A percentile compares a stretch with the other conserved stretches of the same genome.
phyloP scores from a whole-genome alignment of 371 early-diverging fungal genomes.

The Mucor piriformis region DNA sequence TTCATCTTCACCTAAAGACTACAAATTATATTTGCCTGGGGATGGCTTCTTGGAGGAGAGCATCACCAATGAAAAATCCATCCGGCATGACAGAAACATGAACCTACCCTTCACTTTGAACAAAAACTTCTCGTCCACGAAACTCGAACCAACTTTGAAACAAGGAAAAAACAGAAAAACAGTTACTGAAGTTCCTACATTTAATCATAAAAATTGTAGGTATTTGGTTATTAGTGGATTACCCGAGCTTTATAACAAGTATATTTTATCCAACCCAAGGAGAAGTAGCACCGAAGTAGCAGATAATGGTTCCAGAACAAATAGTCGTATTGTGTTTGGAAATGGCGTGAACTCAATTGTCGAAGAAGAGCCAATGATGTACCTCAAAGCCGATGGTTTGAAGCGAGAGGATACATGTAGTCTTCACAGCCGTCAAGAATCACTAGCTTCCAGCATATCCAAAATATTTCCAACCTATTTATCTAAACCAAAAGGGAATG shows the following conservation, averaged over 20 bases:
- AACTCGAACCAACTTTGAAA: not conserved
- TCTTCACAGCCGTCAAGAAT: constrained; percentile 43
- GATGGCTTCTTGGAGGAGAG: too few species aligned
- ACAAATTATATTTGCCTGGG: constrained; percentile 5
- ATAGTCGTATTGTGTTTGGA: constrained; percentile 19
- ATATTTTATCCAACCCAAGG: constrained; percentile 26
- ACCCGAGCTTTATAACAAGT: constrained; percentile 49
- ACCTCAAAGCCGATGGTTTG: not conserved
- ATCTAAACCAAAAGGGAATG: constrained; percentile 24
- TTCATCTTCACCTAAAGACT: not conserved
- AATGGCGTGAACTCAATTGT: not conserved
- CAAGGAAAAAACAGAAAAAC: not conserved
- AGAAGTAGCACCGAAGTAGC: constrained; percentile 44
- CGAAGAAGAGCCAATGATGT: not conserved
- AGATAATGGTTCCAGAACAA: constrained; percentile 17
- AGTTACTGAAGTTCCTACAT: constrained; percentile 4
- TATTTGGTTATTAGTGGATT: constrained; percentile 60
- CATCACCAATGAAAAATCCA: not conserved
- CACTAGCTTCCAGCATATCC: constrained; percentile 35
- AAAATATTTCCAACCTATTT: constrained; percentile 33
- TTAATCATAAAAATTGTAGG: constrained; percentile 26
- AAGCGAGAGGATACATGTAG: constrained; percentile 30
- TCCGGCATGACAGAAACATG: not conserved
- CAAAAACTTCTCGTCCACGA: not conserved
- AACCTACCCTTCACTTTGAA: too few species aligned